Percentiles rank a stretch among this genome's conserved stretches.
phyloP scores from a whole-genome alignment of 2,329 filamentous ascomycete species.

The Rhinocladiella mackenziei region DNA sequence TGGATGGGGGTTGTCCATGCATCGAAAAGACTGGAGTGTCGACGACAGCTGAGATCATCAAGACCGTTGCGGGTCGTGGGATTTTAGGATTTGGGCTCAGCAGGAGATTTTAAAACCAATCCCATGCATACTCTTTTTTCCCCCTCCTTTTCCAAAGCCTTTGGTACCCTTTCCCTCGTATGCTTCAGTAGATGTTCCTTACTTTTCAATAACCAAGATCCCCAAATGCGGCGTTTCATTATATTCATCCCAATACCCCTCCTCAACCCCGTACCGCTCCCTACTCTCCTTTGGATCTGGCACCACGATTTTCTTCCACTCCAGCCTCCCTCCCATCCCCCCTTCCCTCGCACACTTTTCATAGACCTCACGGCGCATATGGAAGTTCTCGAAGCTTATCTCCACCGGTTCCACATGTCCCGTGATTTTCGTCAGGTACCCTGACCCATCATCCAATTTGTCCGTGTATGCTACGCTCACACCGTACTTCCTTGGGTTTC shows the following conservation, averaged over 20 bases:
- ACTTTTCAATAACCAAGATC: constrained; percentile 3
- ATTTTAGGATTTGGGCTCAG: too few species aligned
- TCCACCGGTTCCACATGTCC: constrained; percentile 13
- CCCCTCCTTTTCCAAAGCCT: too few species aligned
- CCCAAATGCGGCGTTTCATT: background rate
- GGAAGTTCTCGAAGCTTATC: constrained; percentile 20
- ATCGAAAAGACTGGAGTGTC: background rate
- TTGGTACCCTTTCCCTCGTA: too few species aligned
- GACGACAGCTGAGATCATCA: too few species aligned
- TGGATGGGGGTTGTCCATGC: background rate
- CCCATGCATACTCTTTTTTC: too few species aligned
- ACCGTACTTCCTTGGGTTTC: constrained; percentile 5
- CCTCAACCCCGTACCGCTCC: constrained; percentile 4
- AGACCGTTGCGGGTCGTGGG: too few species aligned
- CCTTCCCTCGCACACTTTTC: constrained; percentile 14
- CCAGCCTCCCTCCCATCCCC: constrained; percentile 14
- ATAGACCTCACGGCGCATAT: constrained; percentile 14
- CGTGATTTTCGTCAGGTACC: constrained; percentile 15
- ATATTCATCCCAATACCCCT: constrained; percentile 17
- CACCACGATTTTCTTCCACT: constrained; percentile 11
- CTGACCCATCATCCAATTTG: constrained; percentile 2
- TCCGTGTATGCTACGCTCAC: constrained; percentile 7
- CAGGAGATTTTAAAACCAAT: too few species aligned
- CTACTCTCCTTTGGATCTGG: constrained; percentile 8
- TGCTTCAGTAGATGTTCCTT: background rate